Conservation (phyloP, 208 protist species). For the Leishmania gerbilli region DNA sequence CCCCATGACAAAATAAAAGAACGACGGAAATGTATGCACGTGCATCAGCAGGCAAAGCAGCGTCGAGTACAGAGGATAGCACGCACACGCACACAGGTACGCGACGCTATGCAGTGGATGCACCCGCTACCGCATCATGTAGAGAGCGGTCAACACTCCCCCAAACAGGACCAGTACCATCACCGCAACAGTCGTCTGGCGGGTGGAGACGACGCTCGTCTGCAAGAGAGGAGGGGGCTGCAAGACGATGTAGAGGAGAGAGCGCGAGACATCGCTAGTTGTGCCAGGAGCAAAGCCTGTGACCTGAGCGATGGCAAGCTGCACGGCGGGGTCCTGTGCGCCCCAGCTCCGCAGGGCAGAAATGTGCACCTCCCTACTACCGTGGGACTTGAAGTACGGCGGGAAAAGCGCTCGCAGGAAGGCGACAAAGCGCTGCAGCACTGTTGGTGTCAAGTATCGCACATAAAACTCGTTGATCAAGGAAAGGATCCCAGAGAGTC, state of each 20-base stretch:
- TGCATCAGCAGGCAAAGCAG: background rate
- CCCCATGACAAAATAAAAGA: background rate
- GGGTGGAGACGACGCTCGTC: constrained; percentile 23
- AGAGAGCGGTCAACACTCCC: constrained; percentile 14
- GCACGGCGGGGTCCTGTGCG: constrained; percentile 46
- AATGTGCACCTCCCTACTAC: constrained; percentile 26
- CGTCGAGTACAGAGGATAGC: background rate
- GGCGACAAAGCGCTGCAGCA: constrained; percentile 6
- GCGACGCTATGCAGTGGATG: no score
- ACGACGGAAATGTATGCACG: background rate
- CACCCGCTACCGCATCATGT: constrained; percentile 18
- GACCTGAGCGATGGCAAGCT: constrained; percentile 41
- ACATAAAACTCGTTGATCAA: constrained; percentile 43
- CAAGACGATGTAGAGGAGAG: constrained; percentile 44
- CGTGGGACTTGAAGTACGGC: background rate
- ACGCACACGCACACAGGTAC: background rate
- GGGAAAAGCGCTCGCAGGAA: constrained; percentile 21
- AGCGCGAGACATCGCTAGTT: constrained; percentile 36
- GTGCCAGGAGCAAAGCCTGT: constrained; percentile 40
- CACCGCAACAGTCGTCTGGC: constrained; percentile 20
- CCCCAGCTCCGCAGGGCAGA: constrained; percentile 36
- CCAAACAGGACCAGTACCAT: constrained; percentile 26
- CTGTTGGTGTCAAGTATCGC: constrained; percentile 22
- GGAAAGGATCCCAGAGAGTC: constrained; percentile 36
- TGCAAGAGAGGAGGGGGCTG: constrained; percentile 43